Conservation (phyloP, 176 grass and related monocot species). For the Aegilops umbellulata region DNA sequence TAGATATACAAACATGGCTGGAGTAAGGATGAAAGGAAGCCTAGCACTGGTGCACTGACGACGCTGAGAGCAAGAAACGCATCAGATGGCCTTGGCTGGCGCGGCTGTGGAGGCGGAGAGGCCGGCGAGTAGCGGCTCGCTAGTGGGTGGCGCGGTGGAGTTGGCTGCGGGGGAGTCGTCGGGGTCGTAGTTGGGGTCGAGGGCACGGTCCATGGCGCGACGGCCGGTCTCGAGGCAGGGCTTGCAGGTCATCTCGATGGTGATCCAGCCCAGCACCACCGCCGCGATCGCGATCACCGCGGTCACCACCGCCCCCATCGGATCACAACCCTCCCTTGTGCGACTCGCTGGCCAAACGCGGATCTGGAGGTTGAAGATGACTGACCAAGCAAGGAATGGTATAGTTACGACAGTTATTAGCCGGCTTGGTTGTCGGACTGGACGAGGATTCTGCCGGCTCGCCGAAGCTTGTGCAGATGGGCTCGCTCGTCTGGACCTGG, state of each 20-base stretch:
- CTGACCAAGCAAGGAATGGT: not conserved
- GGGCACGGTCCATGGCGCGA: constrained; percentile 77
- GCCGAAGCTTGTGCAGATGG: too few species aligned
- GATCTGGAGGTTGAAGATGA: constrained; percentile 23
- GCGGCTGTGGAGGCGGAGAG: constrained; percentile 31
- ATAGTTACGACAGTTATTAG: too few species aligned
- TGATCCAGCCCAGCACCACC: constrained; percentile 81
- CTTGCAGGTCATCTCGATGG: constrained; percentile 97
- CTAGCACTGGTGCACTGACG: not conserved
- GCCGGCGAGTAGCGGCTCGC: constrained; percentile 48
- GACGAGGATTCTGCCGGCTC: too few species aligned
- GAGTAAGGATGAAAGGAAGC: not conserved
- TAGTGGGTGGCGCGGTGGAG: constrained; percentile 20
- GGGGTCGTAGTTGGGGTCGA: constrained; percentile 77
- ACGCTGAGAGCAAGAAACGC: not conserved
- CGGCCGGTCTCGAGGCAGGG: constrained; percentile 84
- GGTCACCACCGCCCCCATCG: constrained; percentile 72
- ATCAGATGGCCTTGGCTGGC: constrained; percentile 49
- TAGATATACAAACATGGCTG: not conserved
- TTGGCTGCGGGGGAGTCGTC: constrained; percentile 29
- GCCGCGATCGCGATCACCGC: constrained; percentile 78
- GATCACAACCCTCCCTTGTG: not conserved
- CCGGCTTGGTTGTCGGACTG: too few species aligned
- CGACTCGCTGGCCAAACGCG: not conserved
- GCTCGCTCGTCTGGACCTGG: too few species aligned